Evolutionary conservation across 176 grass and related monocot species (phyloP).

Genomic region (Triticum timopheevii): DNA sequence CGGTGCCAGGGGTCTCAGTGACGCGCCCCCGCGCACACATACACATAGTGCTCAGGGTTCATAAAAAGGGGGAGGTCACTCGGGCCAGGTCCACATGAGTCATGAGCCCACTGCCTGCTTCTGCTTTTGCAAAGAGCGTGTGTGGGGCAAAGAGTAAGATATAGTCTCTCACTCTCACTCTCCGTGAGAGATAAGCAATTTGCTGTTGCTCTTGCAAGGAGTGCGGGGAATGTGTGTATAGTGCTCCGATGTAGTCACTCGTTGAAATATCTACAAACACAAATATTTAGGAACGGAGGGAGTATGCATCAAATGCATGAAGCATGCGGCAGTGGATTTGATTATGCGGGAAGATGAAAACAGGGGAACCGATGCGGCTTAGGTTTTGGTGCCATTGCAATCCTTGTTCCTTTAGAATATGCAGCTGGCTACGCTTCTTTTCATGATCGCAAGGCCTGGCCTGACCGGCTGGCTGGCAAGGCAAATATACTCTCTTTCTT

Average conservation of each 20-base stretch:
- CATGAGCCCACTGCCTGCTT: conserved; percentile 28
- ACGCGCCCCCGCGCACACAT: background rate
- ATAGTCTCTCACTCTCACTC: conserved; percentile 10
- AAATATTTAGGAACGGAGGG: no score
- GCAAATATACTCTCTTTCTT: background rate
- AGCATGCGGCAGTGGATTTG: background rate
- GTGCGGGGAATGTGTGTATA: background rate
- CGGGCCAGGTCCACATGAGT: conserved; percentile 2
- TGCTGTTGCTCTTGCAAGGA: background rate
- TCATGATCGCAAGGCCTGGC: conserved; percentile 24
- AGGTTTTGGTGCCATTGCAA: conserved; percentile 28
- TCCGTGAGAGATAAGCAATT: conserved; percentile 26
- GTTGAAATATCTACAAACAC: no score
- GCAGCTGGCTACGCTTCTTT: conserved; percentile 30
- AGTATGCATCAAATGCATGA: background rate
- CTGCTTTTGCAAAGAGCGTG: conserved; percentile 25
- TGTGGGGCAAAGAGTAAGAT: conserved; percentile 33
- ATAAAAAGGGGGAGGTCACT: background rate
- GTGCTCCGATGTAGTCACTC: no score
- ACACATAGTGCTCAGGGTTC: conserved; percentile 18
- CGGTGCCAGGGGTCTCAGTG: background rate
- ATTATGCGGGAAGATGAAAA: background rate
- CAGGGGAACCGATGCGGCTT: conserved; percentile 3
- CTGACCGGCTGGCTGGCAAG: background rate
- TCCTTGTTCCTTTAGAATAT: background rate